Percentiles rank a stretch among this genome's conserved stretches.
Evolutionary conservation across 345 rosid genomes (phyloP).

Genomic region (Eucalyptus curtisii): DNA sequence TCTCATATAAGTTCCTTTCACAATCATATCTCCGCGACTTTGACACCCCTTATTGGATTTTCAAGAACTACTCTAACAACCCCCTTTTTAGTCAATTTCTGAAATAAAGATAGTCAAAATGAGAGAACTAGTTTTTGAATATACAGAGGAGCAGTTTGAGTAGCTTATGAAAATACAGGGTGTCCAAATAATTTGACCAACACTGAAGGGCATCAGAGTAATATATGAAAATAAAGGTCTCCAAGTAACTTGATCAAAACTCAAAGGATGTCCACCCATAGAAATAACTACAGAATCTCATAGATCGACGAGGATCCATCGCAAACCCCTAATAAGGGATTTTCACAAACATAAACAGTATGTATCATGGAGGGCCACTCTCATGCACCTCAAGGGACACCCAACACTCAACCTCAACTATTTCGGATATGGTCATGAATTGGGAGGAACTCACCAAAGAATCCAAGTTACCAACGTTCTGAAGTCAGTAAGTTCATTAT

Average conservation of each 20-base stretch:
- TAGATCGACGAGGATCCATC: fast-evolving
- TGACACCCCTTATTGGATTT: neutral
- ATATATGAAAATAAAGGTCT: neutral
- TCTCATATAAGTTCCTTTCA: neutral
- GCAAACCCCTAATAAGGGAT: neutral
- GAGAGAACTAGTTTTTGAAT: neutral
- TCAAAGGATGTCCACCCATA: neutral
- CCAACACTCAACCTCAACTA: neutral
- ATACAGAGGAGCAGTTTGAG: neutral
- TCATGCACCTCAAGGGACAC: neutral
- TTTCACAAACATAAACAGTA: neutral
- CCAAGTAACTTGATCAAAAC: neutral
- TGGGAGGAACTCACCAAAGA: neutral
- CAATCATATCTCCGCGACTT: neutral
- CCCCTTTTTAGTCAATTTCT: neutral
- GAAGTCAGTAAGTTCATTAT: neutral
- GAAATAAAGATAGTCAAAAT: neutral
- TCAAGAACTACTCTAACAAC: neutral
- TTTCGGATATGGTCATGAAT: neutral
- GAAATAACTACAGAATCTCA: neutral
- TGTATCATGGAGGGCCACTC: neutral
- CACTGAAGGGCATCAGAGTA: neutral
- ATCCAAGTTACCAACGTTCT: neutral
- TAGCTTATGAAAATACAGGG: neutral
- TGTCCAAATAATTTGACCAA: neutral